These are phyloP conservation scores for Neurospora crassa DNA, from an alignment of 2,329 filamentous ascomycete species.

Conservation along the genomic window DNA sequence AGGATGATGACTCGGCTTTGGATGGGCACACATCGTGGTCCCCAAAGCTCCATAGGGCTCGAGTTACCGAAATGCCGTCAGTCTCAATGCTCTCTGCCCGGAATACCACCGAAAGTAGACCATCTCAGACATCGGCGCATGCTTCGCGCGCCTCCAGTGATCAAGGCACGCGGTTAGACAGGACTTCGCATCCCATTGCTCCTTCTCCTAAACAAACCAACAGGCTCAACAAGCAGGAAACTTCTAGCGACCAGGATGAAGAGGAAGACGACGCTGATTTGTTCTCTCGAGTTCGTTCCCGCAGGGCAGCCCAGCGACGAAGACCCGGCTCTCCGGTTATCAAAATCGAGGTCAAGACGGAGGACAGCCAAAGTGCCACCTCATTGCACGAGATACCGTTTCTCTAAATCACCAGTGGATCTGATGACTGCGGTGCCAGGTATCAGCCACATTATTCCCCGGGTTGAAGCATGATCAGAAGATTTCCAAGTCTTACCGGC, in stretches of 20 bases:
- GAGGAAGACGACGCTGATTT: constrained; percentile 14
- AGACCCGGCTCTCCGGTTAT: constrained; percentile 1
- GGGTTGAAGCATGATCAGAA: neutral
- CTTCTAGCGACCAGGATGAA: neutral
- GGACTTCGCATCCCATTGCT: neutral
- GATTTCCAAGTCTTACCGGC: constrained; percentile 13
- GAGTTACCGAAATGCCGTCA: neutral
- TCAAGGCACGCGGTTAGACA: neutral
- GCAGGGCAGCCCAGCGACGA: constrained; percentile 12
- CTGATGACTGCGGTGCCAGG: constrained; percentile 40
- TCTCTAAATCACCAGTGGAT: constrained; percentile 38
- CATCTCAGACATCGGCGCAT: neutral
- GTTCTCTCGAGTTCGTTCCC: constrained; percentile 10
- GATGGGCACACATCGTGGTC: neutral
- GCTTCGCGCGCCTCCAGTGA: neutral
- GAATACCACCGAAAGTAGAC: neutral
- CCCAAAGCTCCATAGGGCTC: neutral
- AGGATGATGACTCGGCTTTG: neutral
- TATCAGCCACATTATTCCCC: neutral
- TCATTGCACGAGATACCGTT: constrained; percentile 16
- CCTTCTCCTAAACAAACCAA: neutral
- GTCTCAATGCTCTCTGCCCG: neutral
- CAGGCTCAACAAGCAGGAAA: neutral
- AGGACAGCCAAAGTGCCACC: constrained; percentile 6
- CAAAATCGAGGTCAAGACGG: constrained; percentile 5